phyloP scores from a whole-genome alignment of 1,284 basidiomycete genomes.

The Malassezia sp. region DNA sequence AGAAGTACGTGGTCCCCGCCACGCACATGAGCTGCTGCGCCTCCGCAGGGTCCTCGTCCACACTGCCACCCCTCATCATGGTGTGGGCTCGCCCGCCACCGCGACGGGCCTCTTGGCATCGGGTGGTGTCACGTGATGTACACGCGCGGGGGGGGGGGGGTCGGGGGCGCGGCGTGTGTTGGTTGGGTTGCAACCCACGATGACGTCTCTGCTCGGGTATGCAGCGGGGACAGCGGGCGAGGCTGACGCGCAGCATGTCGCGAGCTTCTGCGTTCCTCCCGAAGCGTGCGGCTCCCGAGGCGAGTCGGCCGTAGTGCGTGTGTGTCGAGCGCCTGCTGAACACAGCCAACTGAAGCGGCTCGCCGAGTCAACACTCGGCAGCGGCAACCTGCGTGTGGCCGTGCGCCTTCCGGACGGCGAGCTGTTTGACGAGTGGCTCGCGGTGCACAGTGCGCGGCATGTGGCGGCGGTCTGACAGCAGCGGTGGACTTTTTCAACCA shows the following conservation, averaged over 20 bases:
- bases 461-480: conserved; percentile 12
- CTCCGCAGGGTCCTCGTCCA: conserved; percentile 8
- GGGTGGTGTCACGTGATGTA: conserved; percentile 11
- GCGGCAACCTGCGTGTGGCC: conserved; percentile 40
- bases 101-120: background rate
- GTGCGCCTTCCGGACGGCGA: conserved; percentile 44
- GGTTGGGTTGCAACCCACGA: background rate
- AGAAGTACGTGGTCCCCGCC: background rate
- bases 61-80: too few relatives aligned
- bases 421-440: conserved; percentile 44
- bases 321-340: background rate
- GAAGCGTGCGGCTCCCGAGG: conserved; percentile 1
- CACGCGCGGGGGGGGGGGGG: too few relatives aligned
- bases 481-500: conserved; percentile 47
- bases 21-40: conserved; percentile 13
- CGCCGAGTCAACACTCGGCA: conserved; percentile 84
- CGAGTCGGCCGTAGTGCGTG: conserved; percentile 11
- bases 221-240: background rate
- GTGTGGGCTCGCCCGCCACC: background rate
- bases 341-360: conserved; percentile 74
- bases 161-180: background rate
- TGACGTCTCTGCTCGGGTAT: conserved; percentile 11
- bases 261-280: conserved; percentile 1
- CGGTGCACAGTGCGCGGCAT: conserved; percentile 42
- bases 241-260: conserved; percentile 7